Conservation (phyloP, 495 filamentous ascomycete genomes). For the Cairneyella variabilis region DNA sequence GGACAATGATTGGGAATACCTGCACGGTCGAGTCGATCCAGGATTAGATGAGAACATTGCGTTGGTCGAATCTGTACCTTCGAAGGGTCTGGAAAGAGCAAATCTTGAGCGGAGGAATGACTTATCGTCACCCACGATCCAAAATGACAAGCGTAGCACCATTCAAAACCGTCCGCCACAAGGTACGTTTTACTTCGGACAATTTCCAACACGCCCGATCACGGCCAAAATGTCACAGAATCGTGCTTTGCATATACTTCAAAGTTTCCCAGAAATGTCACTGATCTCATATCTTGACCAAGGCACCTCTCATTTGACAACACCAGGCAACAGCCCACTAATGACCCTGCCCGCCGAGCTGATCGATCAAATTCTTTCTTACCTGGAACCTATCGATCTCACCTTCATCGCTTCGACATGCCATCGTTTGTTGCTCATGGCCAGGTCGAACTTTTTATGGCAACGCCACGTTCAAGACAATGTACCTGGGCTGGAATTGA, state of each 20-base stretch:
- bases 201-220: no score
- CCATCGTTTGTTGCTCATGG: slow-evolving; percentile 45
- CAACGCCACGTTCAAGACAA: slow-evolving; percentile 56
- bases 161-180: not conserved
- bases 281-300: not conserved
- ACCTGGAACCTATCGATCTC: slow-evolving; percentile 57
- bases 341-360: slow-evolving; percentile 59
- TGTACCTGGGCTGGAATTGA: slow-evolving; percentile 52
- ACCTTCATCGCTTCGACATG: slow-evolving; percentile 51
- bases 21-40: slow-evolving; percentile 21
- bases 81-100: not conserved
- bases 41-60: slow-evolving; percentile 12
- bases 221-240: no score
- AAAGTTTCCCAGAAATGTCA: not conserved
- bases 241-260: no score
- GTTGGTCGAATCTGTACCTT: slow-evolving; percentile 13
- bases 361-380: slow-evolving; percentile 55
- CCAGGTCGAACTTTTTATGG: slow-evolving; percentile 59
- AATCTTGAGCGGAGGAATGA: not conserved
- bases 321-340: slow-evolving; percentile 19
- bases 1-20: slow-evolving; percentile 18
- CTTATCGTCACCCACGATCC: not conserved
- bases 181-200: not conserved
- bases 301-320: not conserved
- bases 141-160: not conserved